Evolutionary conservation across 176 grass and related monocot genomes (phyloP).

Genomic region (Carex myosuroides): DNA sequence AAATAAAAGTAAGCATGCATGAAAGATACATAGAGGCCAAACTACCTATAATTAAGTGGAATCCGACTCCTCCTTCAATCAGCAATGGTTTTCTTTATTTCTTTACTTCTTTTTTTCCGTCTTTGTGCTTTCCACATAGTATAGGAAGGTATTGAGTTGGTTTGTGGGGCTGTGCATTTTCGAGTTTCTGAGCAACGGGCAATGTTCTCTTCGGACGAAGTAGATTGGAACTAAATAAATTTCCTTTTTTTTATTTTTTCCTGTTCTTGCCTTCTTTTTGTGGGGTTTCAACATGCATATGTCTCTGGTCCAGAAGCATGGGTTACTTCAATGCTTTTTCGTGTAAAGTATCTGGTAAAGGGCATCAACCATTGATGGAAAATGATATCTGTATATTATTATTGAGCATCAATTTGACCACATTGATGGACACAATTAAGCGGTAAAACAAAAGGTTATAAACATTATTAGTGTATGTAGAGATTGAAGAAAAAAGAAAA

Average conservation of each 20-base stretch:
- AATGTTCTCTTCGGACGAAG: neutral
- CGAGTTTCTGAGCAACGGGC: neutral
- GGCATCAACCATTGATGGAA: conserved; percentile 3
- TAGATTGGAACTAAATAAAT: neutral
- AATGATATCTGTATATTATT: neutral
- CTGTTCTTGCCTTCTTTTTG: neutral
- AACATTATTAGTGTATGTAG: neutral
- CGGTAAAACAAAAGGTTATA: neutral
- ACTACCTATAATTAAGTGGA: conserved; percentile 4
- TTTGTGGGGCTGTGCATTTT: conserved; percentile 13
- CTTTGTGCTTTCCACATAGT: conserved; percentile 18
- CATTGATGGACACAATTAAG: conserved; percentile 15
- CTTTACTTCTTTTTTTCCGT: neutral
- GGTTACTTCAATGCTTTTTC: neutral
- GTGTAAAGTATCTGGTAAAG: conserved; percentile 8
- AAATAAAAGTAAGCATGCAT: neutral
- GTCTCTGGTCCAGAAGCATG: conserved; percentile 21
- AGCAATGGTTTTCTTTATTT: conserved; percentile 1
- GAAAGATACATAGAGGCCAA: neutral
- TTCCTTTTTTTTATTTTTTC: neutral
- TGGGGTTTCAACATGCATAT: conserved; percentile 7
- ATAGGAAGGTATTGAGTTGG: neutral
- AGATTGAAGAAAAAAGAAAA: neutral
- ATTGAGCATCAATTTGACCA: conserved; percentile 1
- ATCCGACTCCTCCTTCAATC: conserved; percentile 9